Evolutionary conservation across 2,329 filamentous ascomycete genomes (phyloP), one percentile per base, ranked within the genome.

Genomic region (Cadophora sp.): DNA sequence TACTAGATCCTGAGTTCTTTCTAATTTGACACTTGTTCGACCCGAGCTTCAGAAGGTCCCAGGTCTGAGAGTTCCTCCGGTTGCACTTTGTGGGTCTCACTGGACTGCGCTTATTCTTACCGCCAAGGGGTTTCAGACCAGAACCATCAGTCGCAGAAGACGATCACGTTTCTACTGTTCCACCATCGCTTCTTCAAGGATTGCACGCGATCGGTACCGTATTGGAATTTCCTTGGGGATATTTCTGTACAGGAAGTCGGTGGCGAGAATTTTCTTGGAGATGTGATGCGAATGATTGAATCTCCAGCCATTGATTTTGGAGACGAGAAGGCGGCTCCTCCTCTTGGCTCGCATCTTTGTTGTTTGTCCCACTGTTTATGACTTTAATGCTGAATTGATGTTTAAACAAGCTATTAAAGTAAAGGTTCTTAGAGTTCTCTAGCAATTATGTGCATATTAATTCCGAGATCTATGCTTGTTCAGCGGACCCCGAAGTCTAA

Each of bases 121-220:
- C 6, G 41, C 43, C 41, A 60, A 45, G 58, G 41, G 24, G 58
- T 60, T 60, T 60, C 58, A 60, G 14, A 20, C 16, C 4, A 22
- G 16, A 33, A 11, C 27, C 16, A 33, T 33, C 58, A 8, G 58
- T 60, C 58, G 20, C 41, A 60, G 58, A 60, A 60, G 58, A 60
- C 39, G 58, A 60, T 60, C 58, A 60, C 39, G 58, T 60, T 60
- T 60, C 41, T 43, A 30, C 2, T 47, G 39, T 59, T 47, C 14
- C 56, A 45, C 56, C 56, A 47, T 59, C 43, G 18, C 20, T 24
- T 47, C 43, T 59, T 58, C 33, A 13, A 41, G 33, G 33, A 22
- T 1, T 41, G 4, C 6, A 22, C n/a, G 55, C 20, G 55, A 58
- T 58, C 55, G 36, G 13, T 24, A 33, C 41, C 22, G 24, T 20